Evolutionary conservation across 805 yeast species (phyloP).

Genomic region (Starmerella apis): DNA sequence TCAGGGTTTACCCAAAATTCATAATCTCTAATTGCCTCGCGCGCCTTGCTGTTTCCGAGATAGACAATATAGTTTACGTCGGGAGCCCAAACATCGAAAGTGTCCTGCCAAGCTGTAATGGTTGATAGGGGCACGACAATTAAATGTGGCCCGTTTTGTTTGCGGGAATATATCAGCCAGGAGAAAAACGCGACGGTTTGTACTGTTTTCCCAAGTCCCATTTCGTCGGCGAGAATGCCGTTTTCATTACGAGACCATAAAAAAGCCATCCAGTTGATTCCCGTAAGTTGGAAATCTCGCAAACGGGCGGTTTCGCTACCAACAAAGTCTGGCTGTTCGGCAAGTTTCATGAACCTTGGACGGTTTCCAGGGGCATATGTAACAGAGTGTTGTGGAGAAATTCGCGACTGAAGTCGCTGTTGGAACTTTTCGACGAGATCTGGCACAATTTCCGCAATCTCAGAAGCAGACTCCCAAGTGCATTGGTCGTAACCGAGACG

Average conservation of each 20-base stretch:
- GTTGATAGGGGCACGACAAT: conserved; percentile 95
- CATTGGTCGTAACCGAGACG: conserved; percentile 88
- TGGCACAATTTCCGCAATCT: conserved; percentile 75
- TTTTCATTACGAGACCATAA: conserved; percentile 96
- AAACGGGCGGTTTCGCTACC: conserved; percentile 58
- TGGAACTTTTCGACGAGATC: conserved; percentile 75
- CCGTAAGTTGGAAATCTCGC: conserved; percentile 95
- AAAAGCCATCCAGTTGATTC: conserved; percentile 99
- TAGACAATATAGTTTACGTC: conserved; percentile 87
- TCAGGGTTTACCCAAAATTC: conserved; percentile 63
- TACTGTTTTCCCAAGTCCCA: conserved; percentile 97
- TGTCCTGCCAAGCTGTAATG: conserved; percentile 98
- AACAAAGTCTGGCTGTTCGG: conserved; percentile 76
- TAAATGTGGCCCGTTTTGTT: conserved; percentile 94
- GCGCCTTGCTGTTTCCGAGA: conserved; percentile 81
- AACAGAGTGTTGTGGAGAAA: conserved; percentile 71
- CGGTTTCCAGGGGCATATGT: conserved; percentile 56
- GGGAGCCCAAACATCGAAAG: conserved; percentile 96
- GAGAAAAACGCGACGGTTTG: conserved; percentile 91
- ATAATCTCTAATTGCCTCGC: conserved; percentile 68
- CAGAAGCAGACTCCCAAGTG: conserved; percentile 91
- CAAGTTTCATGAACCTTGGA: conserved; percentile 81
- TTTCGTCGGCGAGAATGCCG: conserved; percentile 95
- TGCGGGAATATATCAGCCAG: conserved; percentile 88
- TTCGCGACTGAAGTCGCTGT: conserved; percentile 68